Evolutionary conservation across 106 monocot genomes (phyloP).

Genomic region (Apostasia ramifera): DNA sequence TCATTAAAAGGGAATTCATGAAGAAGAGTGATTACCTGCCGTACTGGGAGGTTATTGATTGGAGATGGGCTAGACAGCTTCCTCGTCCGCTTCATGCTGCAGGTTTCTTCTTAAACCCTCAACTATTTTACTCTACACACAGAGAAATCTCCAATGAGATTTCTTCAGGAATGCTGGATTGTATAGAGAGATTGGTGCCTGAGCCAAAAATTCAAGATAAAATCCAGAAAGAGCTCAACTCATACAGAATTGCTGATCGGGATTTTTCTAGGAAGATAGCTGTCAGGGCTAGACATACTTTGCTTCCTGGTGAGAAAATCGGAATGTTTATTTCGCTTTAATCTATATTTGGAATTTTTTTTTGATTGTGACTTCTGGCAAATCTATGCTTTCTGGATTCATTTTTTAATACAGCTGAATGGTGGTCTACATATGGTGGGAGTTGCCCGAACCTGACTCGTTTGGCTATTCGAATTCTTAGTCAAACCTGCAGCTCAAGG

Average conservation of each 20-base stretch:
- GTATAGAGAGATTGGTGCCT: constrained; percentile 87
- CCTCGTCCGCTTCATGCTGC: constrained; percentile 73
- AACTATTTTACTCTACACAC: constrained; percentile 62
- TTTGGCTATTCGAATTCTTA: constrained; percentile 77
- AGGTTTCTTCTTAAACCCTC: constrained; percentile 87
- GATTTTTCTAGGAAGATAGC: constrained; percentile 96
- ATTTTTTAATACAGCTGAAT: constrained; percentile 52
- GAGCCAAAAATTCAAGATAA: constrained; percentile 84
- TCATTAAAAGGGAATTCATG: constrained; percentile 52
- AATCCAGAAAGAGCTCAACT: constrained; percentile 73
- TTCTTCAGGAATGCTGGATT: constrained; percentile 82
- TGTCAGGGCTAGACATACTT: constrained; percentile 60
- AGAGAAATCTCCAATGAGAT: constrained; percentile 75
- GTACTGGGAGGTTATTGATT: constrained; percentile 89
- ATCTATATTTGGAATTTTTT: constrained; percentile 1
- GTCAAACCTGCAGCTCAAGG: constrained; percentile 83
- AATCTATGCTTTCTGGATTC: not conserved
- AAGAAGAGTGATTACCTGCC: constrained; percentile 60
- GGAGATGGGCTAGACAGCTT: constrained; percentile 60
- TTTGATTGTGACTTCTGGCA: not conserved
- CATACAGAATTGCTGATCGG: constrained; percentile 63
- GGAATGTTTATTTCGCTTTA: not conserved
- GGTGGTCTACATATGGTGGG: constrained; percentile 97
- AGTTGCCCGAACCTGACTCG: constrained; percentile 81
- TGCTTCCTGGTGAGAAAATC: constrained; percentile 75